phyloP scores from a whole-genome alignment of 495 filamentous ascomycete species.

The Hyphodiscus hymeniophilus region DNA sequence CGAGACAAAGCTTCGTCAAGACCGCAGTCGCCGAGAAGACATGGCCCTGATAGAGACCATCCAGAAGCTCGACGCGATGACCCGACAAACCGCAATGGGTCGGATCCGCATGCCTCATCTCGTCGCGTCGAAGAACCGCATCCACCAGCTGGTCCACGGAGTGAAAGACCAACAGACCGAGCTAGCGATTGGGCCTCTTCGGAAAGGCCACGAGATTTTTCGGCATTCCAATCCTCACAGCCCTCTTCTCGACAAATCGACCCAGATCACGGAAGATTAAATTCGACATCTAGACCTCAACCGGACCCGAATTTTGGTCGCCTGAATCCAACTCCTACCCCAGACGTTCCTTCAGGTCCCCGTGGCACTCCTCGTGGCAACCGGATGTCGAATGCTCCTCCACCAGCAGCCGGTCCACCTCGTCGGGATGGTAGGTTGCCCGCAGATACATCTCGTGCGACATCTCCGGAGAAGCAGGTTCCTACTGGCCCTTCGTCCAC shows the following conservation, averaged over 20 bases:
- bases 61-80: conserved; percentile 37
- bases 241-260: conserved; percentile 31
- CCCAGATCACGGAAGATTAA: conserved; percentile 48
- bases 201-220: conserved; percentile 10
- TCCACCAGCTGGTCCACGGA: conserved; percentile 27
- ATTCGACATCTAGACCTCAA: conserved; percentile 32
- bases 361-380: conserved; percentile 16
- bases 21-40: conserved; percentile 41
- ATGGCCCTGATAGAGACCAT: conserved; percentile 27
- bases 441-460: conserved; percentile 14
- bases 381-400: conserved; percentile 9
- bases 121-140: conserved; percentile 25
- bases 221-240: conserved; percentile 21
- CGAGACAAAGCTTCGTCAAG: conserved; percentile 37
- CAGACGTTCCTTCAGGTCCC: conserved; percentile 66
- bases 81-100: conserved; percentile 27
- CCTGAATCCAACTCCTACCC: conserved; percentile 40
- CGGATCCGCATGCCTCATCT: conserved; percentile 24
- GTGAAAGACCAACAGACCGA: conserved; percentile 16
- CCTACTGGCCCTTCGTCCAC: conserved; percentile 22
- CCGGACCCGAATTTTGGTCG: conserved; percentile 56
- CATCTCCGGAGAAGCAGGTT: conserved; percentile 22
- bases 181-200: background rate
- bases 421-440: conserved; percentile 11
- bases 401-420: too few relatives aligned